Evolutionary conservation across 768 basidiomycete species (phyloP).

Genomic region (Paxillus rubicundulus): DNA sequence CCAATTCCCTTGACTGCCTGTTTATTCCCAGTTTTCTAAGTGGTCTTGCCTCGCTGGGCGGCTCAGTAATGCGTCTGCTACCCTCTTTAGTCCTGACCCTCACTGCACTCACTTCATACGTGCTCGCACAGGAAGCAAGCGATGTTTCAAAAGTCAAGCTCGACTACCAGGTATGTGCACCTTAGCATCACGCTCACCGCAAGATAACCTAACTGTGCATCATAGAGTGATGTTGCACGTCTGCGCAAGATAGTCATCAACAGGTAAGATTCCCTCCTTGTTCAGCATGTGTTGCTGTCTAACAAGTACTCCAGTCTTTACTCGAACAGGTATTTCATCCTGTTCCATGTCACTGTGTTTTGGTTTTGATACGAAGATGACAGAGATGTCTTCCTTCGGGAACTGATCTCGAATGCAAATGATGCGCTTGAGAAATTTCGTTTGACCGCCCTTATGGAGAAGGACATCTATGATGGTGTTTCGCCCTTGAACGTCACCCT

Average conservation of each 20-base stretch:
- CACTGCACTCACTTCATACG: slow-evolving; percentile 42
- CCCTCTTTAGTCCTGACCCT: slow-evolving; percentile 48
- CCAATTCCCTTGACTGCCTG: no score
- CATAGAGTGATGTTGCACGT: slow-evolving; percentile 88
- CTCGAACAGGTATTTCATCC: slow-evolving; percentile 61
- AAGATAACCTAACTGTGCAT: neutral
- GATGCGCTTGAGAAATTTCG: slow-evolving; percentile 96
- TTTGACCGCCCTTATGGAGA: slow-evolving; percentile 77
- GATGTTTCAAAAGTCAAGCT: slow-evolving; percentile 53
- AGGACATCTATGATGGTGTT: slow-evolving; percentile 62
- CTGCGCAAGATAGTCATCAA: slow-evolving; percentile 92
- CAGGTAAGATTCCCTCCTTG: slow-evolving; percentile 46
- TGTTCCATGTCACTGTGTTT: neutral
- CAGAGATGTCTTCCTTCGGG: slow-evolving; percentile 84
- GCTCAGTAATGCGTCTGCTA: slow-evolving; percentile 55
- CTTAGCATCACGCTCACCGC: neutral
- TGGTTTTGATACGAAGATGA: slow-evolving; percentile 1
- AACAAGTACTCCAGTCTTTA: slow-evolving; percentile 55
- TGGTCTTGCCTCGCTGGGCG: neutral
- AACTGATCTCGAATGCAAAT: slow-evolving; percentile 91
- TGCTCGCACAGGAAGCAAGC: slow-evolving; percentile 47
- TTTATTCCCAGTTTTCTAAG: neutral
- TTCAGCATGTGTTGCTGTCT: slow-evolving; percentile 1
- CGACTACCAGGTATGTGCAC: slow-evolving; percentile 61
- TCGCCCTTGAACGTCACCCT: slow-evolving; percentile 89